Evolutionary conservation across 169 alveolate genomes (phyloP), one percentile per base, ranked within the genome.

Genomic region (Eimeria zaria): DNA sequence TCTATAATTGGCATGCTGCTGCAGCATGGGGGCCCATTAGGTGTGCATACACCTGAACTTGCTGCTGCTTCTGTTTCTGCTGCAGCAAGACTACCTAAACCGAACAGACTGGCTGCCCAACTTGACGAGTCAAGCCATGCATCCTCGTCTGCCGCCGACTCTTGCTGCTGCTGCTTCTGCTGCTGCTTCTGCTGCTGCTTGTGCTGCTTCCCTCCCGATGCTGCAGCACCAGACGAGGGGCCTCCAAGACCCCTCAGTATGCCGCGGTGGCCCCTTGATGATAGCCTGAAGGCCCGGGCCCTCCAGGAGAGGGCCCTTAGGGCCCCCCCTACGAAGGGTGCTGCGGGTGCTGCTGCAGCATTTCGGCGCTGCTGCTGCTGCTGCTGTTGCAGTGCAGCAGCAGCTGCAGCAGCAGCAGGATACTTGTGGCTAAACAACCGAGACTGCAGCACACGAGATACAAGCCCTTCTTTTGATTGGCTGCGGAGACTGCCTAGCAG

Each of bases 1-100:
- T 33, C 85, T 44, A 92, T 58, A 2, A 30, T 22, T 5, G 96
- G 96, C 87, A 92, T 41, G 78, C 91, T 51, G 91, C 74, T 64
- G 85, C 85, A 5, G 62, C 44, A 6, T 39, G 71, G 27, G 41
- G 71, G 51, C 11, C 71, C 89, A 20, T 58, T 58, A 53, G 91
- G 78, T 83, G 91, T n/a, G 30, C 44, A 39, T 83, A 58, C 91
- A 55, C 78, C 91, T 20, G 71, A 53, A 14, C 71, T 20, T 39
- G 9, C n/a, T 27, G 78, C 69, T 27, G 91, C 60, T 24, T 53
- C 91, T 14, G 20, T 14, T 18, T 46, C 73, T 18, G 91, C 74
- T 36, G 91, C 73, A 33, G 74, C 73, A 51, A 16, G 20, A n/a
- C 73, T 48, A 1, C 90, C 91, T 2, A 83, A 53, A 18, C 91